A percentile compares a stretch with the other conserved stretches of the same genome.
phyloP scores from a whole-genome alignment of 2,329 filamentous ascomycete genomes.

The Cytospora paraplurivora region DNA sequence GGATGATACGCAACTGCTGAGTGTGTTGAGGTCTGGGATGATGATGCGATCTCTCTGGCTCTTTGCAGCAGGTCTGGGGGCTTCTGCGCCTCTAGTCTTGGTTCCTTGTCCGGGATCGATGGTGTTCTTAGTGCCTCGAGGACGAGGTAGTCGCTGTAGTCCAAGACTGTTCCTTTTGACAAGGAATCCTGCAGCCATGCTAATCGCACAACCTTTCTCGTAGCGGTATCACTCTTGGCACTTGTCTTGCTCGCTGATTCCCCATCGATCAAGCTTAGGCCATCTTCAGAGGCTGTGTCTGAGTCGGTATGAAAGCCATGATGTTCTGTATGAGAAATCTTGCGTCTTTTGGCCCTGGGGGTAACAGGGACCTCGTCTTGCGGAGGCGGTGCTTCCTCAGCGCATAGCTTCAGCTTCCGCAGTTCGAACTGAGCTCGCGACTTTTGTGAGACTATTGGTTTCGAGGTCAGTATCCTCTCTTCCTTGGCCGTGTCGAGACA shows the following conservation, averaged over 20 bases:
- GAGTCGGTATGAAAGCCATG: constrained; percentile 28
- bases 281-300: constrained; percentile 35
- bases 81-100: constrained; percentile 14
- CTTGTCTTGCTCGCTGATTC: constrained; percentile 1
- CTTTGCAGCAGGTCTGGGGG: constrained; percentile 18
- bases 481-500: background rate
- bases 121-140: constrained; percentile 48
- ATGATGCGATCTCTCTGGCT: constrained; percentile 17
- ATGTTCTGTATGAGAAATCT: constrained; percentile 30
- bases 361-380: constrained; percentile 26
- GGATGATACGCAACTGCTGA: constrained; percentile 17
- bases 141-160: constrained; percentile 54
- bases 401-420: constrained; percentile 63
- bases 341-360: constrained; percentile 34
- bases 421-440: constrained; percentile 78
- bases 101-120: constrained; percentile 31
- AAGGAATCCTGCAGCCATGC: constrained; percentile 61
- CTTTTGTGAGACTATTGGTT: constrained; percentile 56
- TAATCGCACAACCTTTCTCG: constrained; percentile 56
- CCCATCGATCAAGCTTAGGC: constrained; percentile 6
- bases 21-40: constrained; percentile 5
- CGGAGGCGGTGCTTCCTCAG: constrained; percentile 48
- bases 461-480: background rate
- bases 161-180: constrained; percentile 46
- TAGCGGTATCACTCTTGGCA: constrained; percentile 6